Percentiles rank a stretch among this genome's conserved stretches.
phyloP scores from a whole-genome alignment of 192 early-diverging fungal species.

The Coemansia sp. region DNA sequence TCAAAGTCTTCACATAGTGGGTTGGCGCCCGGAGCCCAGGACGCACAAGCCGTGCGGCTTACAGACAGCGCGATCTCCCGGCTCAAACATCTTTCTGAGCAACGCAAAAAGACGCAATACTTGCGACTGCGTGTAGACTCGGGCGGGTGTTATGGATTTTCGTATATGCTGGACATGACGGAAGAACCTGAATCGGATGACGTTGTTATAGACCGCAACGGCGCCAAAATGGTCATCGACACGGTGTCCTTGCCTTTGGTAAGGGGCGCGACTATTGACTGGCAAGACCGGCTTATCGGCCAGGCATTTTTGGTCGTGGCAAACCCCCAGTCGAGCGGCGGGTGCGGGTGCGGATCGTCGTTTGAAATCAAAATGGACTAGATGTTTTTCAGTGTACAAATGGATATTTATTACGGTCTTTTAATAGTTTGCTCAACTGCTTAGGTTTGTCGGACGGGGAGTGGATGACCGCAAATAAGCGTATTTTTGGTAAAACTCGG shows the following conservation, averaged over 20 bases:
- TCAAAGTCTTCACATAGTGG: background rate
- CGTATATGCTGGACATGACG: conserved; percentile 76
- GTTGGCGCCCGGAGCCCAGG: conserved; percentile 2
- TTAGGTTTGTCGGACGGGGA: background rate
- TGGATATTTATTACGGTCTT: background rate
- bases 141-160: conserved; percentile 85
- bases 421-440: background rate
- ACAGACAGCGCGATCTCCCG: conserved; percentile 44
- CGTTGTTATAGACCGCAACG: conserved; percentile 66
- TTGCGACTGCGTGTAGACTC: conserved; percentile 77
- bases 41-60: conserved; percentile 26
- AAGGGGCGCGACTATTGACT: conserved; percentile 73
- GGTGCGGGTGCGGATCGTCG: conserved; percentile 69
- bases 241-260: conserved; percentile 69
- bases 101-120: conserved; percentile 49
- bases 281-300: conserved; percentile 76
- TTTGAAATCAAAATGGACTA: conserved; percentile 65
- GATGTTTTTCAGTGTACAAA: background rate
- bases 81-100: conserved; percentile 38
- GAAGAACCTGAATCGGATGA: conserved; percentile 66
- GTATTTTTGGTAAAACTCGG: too few relatives aligned
- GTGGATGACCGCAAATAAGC: background rate
- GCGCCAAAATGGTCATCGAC: conserved; percentile 72
- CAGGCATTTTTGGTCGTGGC: conserved; percentile 71
- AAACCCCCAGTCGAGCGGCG: conserved; percentile 70